Evolutionary conservation across 257 asterid genomes (phyloP), one percentile per base, ranked within the genome.

Genomic region (Jacaranda mimosifolia): DNA sequence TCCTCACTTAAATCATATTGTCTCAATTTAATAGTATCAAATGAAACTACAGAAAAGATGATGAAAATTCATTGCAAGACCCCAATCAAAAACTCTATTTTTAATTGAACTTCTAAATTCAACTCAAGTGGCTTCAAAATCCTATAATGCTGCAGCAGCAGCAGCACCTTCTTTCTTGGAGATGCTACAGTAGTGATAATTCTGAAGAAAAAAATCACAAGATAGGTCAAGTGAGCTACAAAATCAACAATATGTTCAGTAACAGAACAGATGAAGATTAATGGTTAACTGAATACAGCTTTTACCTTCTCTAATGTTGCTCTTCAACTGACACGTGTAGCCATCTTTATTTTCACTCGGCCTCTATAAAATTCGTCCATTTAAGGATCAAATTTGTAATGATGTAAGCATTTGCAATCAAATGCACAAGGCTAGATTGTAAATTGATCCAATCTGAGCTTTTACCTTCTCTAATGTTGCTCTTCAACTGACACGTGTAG

Each of bases 81-180:
- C 8, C 58, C 21, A 5, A 52, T 5, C 9, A 3, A 52, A 14
- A n/a, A 52, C 55, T 48, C 19, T 0, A 52, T 14, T 5, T 52
- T 52, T 52, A 1, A n/a, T 8, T 15, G 15, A 4, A 14, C 58
- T 14, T 52, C 0, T 52, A 14, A 52, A 52, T 14, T n/a, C 32
- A 26, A 26, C 32, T n/a, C 4, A n/a, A 14, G 19, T 52, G 19
- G 58, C 4, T n/a, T 14, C 58, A n/a, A 52, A n/a, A 52, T 15
- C 58, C 15, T 52, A 19, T 17, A 36, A 19, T 4, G 63, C 35
- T 1, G 63, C 35, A 21, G 15, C 40, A 19, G 42, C 65, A 59
- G n/a, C 32, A 26, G 1, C n/a, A n/a, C 65, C 65, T 59, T 59
- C 39, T 21, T 59, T 59, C 65, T 59, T 32, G 65, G 65, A 59